Evolutionary conservation across 176 grass and related monocot genomes (phyloP).

Genomic region (Tuctoria greenei): DNA sequence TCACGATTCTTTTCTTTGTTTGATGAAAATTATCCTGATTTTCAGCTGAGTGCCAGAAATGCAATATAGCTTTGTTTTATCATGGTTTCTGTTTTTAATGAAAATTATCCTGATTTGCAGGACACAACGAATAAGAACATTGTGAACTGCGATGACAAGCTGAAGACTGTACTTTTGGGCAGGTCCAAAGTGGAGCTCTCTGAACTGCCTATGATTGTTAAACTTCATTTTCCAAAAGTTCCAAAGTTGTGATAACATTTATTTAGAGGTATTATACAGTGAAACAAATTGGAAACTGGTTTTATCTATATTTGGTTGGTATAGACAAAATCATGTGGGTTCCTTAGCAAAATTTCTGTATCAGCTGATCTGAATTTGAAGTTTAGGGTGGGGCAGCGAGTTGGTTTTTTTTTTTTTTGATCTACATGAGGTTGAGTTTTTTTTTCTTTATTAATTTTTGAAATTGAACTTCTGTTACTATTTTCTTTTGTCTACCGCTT

Average conservation of each 20-base stretch:
- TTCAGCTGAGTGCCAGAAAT: neutral
- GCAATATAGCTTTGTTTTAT: neutral
- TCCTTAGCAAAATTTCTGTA: neutral
- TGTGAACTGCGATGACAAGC: conserved; percentile 87
- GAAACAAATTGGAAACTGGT: conserved; percentile 22
- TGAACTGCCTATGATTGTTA: neutral
- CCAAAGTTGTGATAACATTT: conserved; percentile 53
- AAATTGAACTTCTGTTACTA: no score
- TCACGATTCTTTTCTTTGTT: no score
- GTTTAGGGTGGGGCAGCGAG: no score
- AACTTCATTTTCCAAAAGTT: conserved; percentile 74
- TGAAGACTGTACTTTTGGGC: conserved; percentile 73
- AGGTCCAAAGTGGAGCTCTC: conserved; percentile 59
- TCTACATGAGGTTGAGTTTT: no score
- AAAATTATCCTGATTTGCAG: conserved; percentile 48
- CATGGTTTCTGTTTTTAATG: neutral
- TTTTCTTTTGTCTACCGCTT: no score
- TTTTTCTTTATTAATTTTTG: no score
- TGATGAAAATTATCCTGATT: neutral
- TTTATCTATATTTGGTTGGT: neutral
- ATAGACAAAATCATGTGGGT: neutral
- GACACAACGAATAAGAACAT: conserved; percentile 72
- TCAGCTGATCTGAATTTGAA: neutral
- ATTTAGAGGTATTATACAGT: neutral
- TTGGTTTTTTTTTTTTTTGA: no score